A percentile compares a stretch with the other conserved stretches of the same genome.
Evolutionary conservation across 2,329 filamentous ascomycete species (phyloP).

Genomic region (Colletotrichum sp.): DNA sequence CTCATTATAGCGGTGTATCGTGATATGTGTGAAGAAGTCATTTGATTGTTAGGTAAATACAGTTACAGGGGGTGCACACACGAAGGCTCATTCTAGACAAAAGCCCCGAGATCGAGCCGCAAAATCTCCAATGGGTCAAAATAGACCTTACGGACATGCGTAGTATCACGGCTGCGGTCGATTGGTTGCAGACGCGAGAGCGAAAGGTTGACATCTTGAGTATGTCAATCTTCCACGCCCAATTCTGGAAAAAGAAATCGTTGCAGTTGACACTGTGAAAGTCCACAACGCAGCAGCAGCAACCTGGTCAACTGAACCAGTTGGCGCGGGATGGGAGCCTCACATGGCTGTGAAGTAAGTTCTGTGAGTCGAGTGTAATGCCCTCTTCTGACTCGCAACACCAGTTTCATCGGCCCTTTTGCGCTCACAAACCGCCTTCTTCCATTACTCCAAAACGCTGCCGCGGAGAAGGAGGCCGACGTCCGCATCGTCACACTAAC

Average conservation of each 20-base stretch:
- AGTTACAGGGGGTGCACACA: neutral
- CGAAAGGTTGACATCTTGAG: slow-evolving; percentile 26
- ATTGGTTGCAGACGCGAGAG: slow-evolving; percentile 20
- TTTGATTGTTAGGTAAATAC: no score
- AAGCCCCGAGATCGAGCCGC: neutral
- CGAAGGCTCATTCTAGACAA: neutral
- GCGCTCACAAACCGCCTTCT: slow-evolving; percentile 27
- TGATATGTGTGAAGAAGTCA: neutral
- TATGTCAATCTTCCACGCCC: neutral
- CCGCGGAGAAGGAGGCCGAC: slow-evolving; percentile 15
- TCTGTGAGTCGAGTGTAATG: no score
- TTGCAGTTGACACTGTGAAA: neutral
- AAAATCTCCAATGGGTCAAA: slow-evolving; percentile 23
- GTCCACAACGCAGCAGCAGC: slow-evolving; percentile 28
- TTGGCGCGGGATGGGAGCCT: slow-evolving; percentile 24
- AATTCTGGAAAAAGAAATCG: no score
- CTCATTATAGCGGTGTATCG: neutral
- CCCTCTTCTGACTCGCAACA: neutral
- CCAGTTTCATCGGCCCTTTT: slow-evolving; percentile 28
- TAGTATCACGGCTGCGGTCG: slow-evolving; percentile 19
- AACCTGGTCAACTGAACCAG: neutral
- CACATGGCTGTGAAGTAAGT: slow-evolving; percentile 27
- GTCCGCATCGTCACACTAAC: slow-evolving; percentile 26
- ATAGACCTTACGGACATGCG: slow-evolving; percentile 26
- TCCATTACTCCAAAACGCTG: slow-evolving; percentile 27